These are phyloP conservation scores for Corylus americana DNA, from an alignment of 306 rosid genomes.

Conservation along the genomic window DNA sequence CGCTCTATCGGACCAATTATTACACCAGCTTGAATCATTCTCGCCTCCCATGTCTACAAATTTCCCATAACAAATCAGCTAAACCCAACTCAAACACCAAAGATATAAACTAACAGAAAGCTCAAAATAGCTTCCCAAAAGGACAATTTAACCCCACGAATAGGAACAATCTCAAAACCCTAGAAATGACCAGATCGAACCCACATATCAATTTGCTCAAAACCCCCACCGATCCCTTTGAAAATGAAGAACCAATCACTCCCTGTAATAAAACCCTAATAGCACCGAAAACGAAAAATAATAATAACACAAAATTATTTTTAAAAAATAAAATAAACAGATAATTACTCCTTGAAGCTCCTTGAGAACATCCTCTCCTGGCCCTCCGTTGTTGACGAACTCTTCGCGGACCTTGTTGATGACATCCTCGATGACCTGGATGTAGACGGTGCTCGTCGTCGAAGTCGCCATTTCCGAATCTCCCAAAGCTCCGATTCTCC, in stretches of 20 bases:
- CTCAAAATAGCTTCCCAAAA: slow-evolving; percentile 18
- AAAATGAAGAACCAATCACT: slow-evolving; percentile 1
- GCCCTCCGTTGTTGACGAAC: slow-evolving; percentile 73
- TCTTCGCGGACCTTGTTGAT: slow-evolving; percentile 89
- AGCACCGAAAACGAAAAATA: not conserved
- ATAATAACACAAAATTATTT: not conserved
- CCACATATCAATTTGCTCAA: slow-evolving; percentile 35
- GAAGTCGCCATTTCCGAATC: slow-evolving; percentile 60
- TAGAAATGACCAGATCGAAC: slow-evolving; percentile 55
- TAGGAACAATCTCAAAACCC: slow-evolving; percentile 28
- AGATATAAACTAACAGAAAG: not conserved
- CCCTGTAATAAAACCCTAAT: not conserved
- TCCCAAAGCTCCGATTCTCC: slow-evolving; percentile 24
- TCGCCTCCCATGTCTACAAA: slow-evolving; percentile 85
- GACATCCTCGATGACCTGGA: slow-evolving; percentile 93
- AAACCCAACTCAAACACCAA: slow-evolving; percentile 1
- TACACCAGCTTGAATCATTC: slow-evolving; percentile 86
- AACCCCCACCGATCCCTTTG: slow-evolving; percentile 7
- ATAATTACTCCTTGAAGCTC: slow-evolving; percentile 95
- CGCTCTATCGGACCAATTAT: slow-evolving; percentile 79
- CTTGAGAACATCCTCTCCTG: slow-evolving; percentile 91
- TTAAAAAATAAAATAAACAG: not conserved
- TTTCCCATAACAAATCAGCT: slow-evolving; percentile 20
- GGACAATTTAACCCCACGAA: not conserved
- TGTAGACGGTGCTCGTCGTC: slow-evolving; percentile 79